A percentile compares a stretch with the other conserved stretches of the same genome.
These are phyloP conservation scores for Kodamaea lidongshanica DNA, from an alignment of 805 yeast species.

Conservation along the genomic window DNA sequence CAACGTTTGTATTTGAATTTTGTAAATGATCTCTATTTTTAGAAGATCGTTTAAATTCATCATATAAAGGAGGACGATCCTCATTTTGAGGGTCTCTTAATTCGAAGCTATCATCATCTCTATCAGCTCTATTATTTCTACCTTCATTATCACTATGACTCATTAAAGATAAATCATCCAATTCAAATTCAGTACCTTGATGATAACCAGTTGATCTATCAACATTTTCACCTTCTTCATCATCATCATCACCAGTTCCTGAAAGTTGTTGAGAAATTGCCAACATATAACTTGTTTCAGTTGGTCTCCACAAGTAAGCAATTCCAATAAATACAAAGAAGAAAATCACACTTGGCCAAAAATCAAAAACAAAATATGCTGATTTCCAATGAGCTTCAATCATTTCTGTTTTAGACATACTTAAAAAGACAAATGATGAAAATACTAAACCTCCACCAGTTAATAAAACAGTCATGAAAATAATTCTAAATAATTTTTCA, in stretches of 20 bases:
- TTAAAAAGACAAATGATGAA: slow-evolving; percentile 63
- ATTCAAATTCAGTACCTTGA: slow-evolving; percentile 46
- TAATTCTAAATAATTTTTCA: slow-evolving; percentile 65
- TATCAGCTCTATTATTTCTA: slow-evolving; percentile 13
- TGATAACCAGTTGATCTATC: slow-evolving; percentile 20
- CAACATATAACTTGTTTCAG: slow-evolving; percentile 87
- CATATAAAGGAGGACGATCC: slow-evolving; percentile 28
- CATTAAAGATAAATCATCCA: slow-evolving; percentile 50
- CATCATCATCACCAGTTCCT: slow-evolving; percentile 30
- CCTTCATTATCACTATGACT: slow-evolving; percentile 43
- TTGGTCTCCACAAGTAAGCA: slow-evolving; percentile 95
- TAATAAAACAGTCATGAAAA: slow-evolving; percentile 64
- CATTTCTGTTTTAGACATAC: slow-evolving; percentile 68
- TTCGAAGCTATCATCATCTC: slow-evolving; percentile 33
- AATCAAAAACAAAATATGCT: slow-evolving; percentile 80
- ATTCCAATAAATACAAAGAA: slow-evolving; percentile 76
- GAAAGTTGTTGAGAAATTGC: slow-evolving; percentile 93
- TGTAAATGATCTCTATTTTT: slow-evolving; percentile 7
- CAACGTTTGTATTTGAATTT: slow-evolving; percentile 7
- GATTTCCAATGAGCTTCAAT: slow-evolving; percentile 89
- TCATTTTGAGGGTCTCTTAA: slow-evolving; percentile 18
- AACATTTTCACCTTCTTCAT: slow-evolving; percentile 49
- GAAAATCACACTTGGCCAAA: slow-evolving; percentile 92
- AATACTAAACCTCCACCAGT: slow-evolving; percentile 66
- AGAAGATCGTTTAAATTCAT: slow-evolving; percentile 16